Evolutionary conservation across 192 early-diverging fungal species (phyloP).

Genomic region (Coemansia sp.): DNA sequence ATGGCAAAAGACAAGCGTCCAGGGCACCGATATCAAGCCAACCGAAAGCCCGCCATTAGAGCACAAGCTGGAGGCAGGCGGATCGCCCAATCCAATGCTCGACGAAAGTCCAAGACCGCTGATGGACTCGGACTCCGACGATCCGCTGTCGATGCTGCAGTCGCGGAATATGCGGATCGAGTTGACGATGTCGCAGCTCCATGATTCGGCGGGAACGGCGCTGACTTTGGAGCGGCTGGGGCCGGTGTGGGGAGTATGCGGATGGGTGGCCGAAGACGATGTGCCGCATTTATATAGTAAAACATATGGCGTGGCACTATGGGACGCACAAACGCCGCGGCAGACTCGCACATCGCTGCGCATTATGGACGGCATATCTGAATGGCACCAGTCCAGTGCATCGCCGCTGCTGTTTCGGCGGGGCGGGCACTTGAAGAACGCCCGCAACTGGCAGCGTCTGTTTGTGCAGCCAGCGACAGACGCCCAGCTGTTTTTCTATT

Average conservation of each 20-base stretch:
- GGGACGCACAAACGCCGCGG: constrained; percentile 7
- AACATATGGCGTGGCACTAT: constrained; percentile 15
- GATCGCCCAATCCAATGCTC: too few relatives aligned
- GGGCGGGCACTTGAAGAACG: constrained; percentile 22
- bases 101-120: too few relatives aligned
- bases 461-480: constrained; percentile 19
- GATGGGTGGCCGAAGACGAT: constrained; percentile 32
- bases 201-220: constrained; percentile 3
- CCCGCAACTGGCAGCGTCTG: constrained; percentile 9
- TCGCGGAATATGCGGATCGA: background rate
- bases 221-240: constrained; percentile 20
- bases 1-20: constrained; percentile 9
- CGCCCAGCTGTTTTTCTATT: constrained; percentile 30
- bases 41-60: background rate
- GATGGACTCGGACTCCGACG: background rate
- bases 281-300: constrained; percentile 14
- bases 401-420: constrained; percentile 19
- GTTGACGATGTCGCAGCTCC: background rate
- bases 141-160: constrained; percentile 6
- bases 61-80: too few relatives aligned
- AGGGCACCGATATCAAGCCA: background rate
- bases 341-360: constrained; percentile 13
- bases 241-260: constrained; percentile 30
- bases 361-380: constrained; percentile 1
- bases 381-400: constrained; percentile 12